Evolutionary conservation across 2,329 filamentous ascomycete genomes (phyloP).

Genomic region (Paecilomyces variotii): DNA sequence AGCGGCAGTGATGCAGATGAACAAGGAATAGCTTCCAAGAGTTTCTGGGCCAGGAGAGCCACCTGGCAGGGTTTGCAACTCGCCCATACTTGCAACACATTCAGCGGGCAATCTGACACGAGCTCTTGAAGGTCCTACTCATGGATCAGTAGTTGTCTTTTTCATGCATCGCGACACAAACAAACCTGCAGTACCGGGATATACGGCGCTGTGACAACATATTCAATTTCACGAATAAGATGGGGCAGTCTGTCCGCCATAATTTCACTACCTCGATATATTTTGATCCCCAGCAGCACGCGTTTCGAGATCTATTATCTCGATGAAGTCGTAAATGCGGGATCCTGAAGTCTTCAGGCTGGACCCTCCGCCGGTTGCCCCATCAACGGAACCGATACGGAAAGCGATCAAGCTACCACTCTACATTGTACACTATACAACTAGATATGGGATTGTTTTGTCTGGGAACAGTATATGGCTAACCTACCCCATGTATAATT

Average conservation of each 20-base stretch:
- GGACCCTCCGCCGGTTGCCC: constrained; percentile 7
- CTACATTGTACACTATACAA: not conserved
- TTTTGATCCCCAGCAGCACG: not conserved
- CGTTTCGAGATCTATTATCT: not conserved
- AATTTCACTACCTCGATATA: not conserved
- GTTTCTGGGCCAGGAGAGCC: constrained; percentile 33
- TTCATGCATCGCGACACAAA: not conserved
- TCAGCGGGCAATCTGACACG: constrained; percentile 18
- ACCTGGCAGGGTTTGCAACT: constrained; percentile 44
- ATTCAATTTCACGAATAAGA: constrained; percentile 37
- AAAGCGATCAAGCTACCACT: not conserved
- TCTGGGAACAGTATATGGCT: not conserved
- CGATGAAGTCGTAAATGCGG: not conserved
- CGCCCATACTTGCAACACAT: constrained; percentile 39
- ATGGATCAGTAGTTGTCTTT: constrained; percentile 5
- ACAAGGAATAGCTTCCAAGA: constrained; percentile 44
- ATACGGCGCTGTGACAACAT: constrained; percentile 42
- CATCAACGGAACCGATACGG: constrained; percentile 3
- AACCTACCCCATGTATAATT: not conserved
- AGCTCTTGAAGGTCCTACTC: constrained; percentile 24
- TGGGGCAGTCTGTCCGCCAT: constrained; percentile 18
- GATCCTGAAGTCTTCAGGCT: not conserved
- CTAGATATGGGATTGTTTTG: not conserved
- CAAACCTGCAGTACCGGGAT: constrained; percentile 42
- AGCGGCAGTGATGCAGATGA: constrained; percentile 45